A percentile compares a stretch with the other conserved stretches of the same genome.
Conservation (phyloP, 805 yeast species). For the Sugiyamaella marilandica region DNA sequence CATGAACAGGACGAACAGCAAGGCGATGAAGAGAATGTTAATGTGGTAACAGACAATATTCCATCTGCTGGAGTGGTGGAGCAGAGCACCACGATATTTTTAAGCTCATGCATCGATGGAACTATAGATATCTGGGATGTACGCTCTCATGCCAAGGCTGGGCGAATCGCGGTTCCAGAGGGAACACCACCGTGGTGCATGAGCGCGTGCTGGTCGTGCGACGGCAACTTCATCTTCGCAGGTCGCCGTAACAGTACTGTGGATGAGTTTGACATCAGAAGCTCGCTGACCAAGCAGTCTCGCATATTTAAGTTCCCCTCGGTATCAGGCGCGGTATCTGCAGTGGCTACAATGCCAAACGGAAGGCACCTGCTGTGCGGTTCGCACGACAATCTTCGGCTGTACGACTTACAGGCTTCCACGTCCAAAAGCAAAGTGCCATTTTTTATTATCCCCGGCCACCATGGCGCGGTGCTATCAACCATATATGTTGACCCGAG, state of each 20-base stretch:
- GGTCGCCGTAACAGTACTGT: slow-evolving; percentile 89
- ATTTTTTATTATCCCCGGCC: slow-evolving; percentile 90
- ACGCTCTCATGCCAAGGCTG: slow-evolving; percentile 42
- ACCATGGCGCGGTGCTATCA: slow-evolving; percentile 87
- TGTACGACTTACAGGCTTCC: slow-evolving; percentile 63
- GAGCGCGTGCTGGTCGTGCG: slow-evolving; percentile 74
- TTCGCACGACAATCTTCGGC: slow-evolving; percentile 80
- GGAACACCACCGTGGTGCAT: slow-evolving; percentile 92
- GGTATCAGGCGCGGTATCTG: slow-evolving; percentile 86
- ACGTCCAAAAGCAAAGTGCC: slow-evolving; percentile 46
- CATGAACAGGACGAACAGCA: not conserved
- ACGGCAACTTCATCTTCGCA: slow-evolving; percentile 72
- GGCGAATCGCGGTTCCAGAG: slow-evolving; percentile 50
- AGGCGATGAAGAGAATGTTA: slow-evolving; percentile 1
- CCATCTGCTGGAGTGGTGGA: slow-evolving; percentile 9
- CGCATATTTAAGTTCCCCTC: slow-evolving; percentile 69
- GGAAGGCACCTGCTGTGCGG: slow-evolving; percentile 78
- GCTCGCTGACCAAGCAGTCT: slow-evolving; percentile 41
- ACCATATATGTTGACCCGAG: slow-evolving; percentile 78
- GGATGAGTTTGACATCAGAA: slow-evolving; percentile 45
- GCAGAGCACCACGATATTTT: slow-evolving; percentile 42
- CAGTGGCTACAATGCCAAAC: slow-evolving; percentile 75
- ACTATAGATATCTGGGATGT: slow-evolving; percentile 77
- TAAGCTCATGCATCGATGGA: slow-evolving; percentile 84
- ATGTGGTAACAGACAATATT: not conserved